Base-by-base conservation (phyloP, 1,139 yeast genomes). In the Nakaseomyces bracarensis region DNA sequence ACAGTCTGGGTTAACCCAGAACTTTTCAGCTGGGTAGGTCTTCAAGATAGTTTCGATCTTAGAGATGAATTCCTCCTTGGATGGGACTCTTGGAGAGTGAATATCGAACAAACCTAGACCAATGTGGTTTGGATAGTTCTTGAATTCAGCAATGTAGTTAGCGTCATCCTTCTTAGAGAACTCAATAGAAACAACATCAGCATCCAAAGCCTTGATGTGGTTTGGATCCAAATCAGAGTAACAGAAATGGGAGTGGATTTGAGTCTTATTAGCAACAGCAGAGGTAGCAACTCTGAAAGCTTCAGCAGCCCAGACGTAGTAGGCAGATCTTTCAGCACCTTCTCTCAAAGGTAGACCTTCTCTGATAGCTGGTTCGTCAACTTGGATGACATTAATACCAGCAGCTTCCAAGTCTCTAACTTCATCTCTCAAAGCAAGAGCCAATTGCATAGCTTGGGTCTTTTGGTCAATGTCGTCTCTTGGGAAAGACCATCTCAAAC, bases 1-100 rank as follows among this genome's bases (percentile, higher is more conserved):
- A 82, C 98, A 91, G 76, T 91, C 98, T 65, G 98, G 98, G 93
- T 91, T 91, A 65, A 91, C 93, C 97, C 97, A 91, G 80, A 91
- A 84, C 73, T 89, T 89, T 68, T 84, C 84, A 65, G 93, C 93
- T 67, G 96, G 96, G 78, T 89, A 91, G 52, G 84, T 93, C 75
- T 87, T 86, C 71, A 91, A 76, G 75, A 91, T 89, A 68, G 86
- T 94, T 64, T 79, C 80, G 65, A 91, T 85, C 75, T 96, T 87
- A 67, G 82, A 72, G 68, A 86, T 81, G 71, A 91, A 89, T 75
- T 91, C 98, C 66, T 83, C 87, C 72, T 82, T 83, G 46, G 97
- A 89, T 65, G 98, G 98, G 64, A 91, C 86, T 79, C 98, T 89
- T 74, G 98, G 98, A 51, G 98, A 91, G 82, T 91, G 98, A 64